Conservation (phyloP, 768 basidiomycete species). For the Lyophyllum atratum region DNA sequence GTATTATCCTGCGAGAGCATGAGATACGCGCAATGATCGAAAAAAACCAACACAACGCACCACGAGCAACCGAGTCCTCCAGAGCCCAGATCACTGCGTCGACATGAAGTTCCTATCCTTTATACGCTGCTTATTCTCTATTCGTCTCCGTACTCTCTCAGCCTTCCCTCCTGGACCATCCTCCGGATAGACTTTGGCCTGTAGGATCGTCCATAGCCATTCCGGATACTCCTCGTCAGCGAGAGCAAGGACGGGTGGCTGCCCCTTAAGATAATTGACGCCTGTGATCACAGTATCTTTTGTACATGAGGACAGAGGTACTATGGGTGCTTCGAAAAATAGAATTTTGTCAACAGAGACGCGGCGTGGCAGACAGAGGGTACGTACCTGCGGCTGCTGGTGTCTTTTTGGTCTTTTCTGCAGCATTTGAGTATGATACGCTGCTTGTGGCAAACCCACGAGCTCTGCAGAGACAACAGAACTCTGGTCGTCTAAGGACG, state of each 20-base stretch:
- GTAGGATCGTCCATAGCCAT: slow-evolving; percentile 84
- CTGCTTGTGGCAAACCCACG: slow-evolving; percentile 15
- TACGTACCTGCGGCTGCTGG: slow-evolving; percentile 9
- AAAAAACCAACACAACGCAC: slow-evolving; percentile 2
- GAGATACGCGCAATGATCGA: neutral
- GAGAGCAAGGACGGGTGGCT: slow-evolving; percentile 72
- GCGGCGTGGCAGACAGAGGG: neutral
- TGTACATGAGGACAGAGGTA: slow-evolving; percentile 60
- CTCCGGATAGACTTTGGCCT: slow-evolving; percentile 60
- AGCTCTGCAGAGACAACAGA: slow-evolving; percentile 16
- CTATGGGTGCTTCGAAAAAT: slow-evolving; percentile 20
- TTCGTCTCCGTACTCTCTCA: slow-evolving; percentile 57
- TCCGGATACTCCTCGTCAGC: slow-evolving; percentile 85
- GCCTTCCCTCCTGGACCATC: slow-evolving; percentile 76
- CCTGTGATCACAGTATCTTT: slow-evolving; percentile 80
- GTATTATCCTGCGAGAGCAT: neutral
- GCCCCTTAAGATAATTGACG: slow-evolving; percentile 80
- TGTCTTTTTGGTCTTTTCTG: slow-evolving; percentile 12
- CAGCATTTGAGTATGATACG: neutral
- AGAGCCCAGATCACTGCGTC: slow-evolving; percentile 53
- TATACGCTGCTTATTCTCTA: slow-evolving; percentile 66
- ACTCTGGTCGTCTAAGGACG: slow-evolving; percentile 20
- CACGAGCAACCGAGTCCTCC: slow-evolving; percentile 4
- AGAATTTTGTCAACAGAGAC: neutral
- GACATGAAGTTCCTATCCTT: slow-evolving; percentile 87